Evolutionary conservation across 257 asterid species (phyloP), one percentile per base, ranked within the genome.

Genomic region (Primulina eburnea): DNA sequence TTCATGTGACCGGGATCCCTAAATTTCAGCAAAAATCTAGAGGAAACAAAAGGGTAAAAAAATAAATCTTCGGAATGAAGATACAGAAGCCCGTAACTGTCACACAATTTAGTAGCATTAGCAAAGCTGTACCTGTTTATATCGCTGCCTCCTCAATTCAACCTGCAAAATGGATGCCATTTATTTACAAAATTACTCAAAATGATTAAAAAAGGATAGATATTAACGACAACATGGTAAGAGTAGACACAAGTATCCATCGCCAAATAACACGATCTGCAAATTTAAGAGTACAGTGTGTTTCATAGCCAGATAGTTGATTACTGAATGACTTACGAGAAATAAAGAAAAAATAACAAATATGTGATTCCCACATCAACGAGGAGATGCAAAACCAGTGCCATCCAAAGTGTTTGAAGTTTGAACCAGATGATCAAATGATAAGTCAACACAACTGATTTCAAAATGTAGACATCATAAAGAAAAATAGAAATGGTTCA

Each of bases 111-210:
- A 33, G 28, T 14, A 59, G 52, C 29, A 74, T 5, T 28, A 74
- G 57, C 24, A 74, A 73, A 78, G 12, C 21, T 35, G 17, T 79
- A 92, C 98, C 97, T 92, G 96, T 75, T 84, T 80, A 61, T 74
- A 76, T 73, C 97, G 86, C 87, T 82, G 77, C 73, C 73, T 88
- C 62, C 72, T 81, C 81, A 75, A 64, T 77, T 88, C 95, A 66
- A 80, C 92, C 98, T 92, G 97, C 87, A 80, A n/a, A 43, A 65
- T 20, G 26, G 67, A 67, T 62, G 62, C 60, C 20, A 16, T 55
- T 9, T 14, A 43, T 64, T 80, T 60, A 77, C 78, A 61, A 63
- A 60, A 78, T 68, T 68, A 56, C 24, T 61, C 14, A 32, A 26
- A 33, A 66, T 62, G 34, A 47, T 35, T 6, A 53, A 53, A 26